Evolutionary conservation across 2,329 filamentous ascomycete genomes (phyloP), one percentile per base, ranked within the genome.

Genomic region (Pseudofabraea citricarpa): DNA sequence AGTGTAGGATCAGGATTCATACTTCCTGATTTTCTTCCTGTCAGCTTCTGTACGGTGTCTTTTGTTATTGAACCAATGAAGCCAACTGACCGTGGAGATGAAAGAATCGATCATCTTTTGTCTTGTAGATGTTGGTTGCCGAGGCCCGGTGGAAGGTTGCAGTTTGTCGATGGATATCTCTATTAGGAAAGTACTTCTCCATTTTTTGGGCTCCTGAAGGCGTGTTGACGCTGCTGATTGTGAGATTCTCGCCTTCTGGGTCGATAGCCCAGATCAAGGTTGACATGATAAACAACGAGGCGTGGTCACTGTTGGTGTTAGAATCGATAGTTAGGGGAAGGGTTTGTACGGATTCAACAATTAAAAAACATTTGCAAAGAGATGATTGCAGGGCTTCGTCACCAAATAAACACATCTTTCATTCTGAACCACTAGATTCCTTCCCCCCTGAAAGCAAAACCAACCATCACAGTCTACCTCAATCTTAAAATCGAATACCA

Each of bases 71-170:
- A n/a, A n/a, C n/a, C n/a, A 8, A 27, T 27, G 8, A 27, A 27
- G 5, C 8, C 13, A 15, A 31, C 27, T 9, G 6, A 15, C 70
- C 71, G 46, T 74, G 71, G 0, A 69, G 40, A 50, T 74, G 71
- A 51, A 71, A 74, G 50, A 60, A 74, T 15, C 65, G 53, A 0
- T 58, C 64, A 44, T 74, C 70, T 44, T 65, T 67, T 13, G 66
- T 70, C 12, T 60, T 58, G 51, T 74, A 74, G 36, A 74, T 72
- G 41, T 72, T 73, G 0, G 71, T 71, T 10, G 64, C 62, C 2
- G 56, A 52, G 2, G 42, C 48, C 20, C 63, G 59, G 46, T 67
- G 61, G 15, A 47, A 27, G 20, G 39, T 56, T 1, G 43, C 26
- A 16, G 46, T 27, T 40, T 47, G 16, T 2, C 49, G 36, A 36